Base-by-base conservation (phyloP, 441 rosid species). In the Melastoma candidum region DNA sequence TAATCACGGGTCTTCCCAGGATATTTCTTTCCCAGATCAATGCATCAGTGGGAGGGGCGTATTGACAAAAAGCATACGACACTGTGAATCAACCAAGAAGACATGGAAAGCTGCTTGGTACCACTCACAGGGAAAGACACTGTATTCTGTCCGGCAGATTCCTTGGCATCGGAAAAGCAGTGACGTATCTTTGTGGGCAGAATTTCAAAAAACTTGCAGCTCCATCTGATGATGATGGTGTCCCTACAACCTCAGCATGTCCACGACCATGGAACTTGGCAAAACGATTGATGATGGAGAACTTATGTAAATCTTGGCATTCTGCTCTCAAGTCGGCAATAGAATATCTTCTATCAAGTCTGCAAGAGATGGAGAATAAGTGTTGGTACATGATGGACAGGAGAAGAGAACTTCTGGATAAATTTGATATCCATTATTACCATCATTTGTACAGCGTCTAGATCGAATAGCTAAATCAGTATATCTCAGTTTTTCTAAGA, bases 261-360 rank as follows among this genome's bases (percentile, higher is more conserved):
- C 36, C 51, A 25, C 66, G 66, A 48, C 59, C 51, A 39, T 62
- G 58, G 52, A 62, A 55, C 54, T 26, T 62, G 48, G 66, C 66
- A 48, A 62, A 54, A 4, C 66, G 66, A 41, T 62, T 62, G 48
- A 62, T 62, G 47, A 62, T 26, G 29, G 59, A 62, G 53, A 62
- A 62, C 54, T 44, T 62, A 49, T 62, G 59, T 47, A 62, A 12
- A 13, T 62, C 66, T 55, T 62, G 60, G 44, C 58, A 54, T 29
- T 62, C 66, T 41, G 55, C 36, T 29, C 54, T 54, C 27, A 62
- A 49, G 44, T 62, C 66, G 0, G 44, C 10, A 1, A 54, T n/a
- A 1, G 66, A 54, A 54, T 24, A 26, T 12, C 48, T 14, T 53
- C 55, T 55, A 27, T 49, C 60, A 59, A 62, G 51, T 26, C 66